Percentiles rank a stretch among this genome's conserved stretches.
Evolutionary conservation across 2,329 filamentous ascomycete genomes (phyloP).

Genomic region (Botrytis medusae): DNA sequence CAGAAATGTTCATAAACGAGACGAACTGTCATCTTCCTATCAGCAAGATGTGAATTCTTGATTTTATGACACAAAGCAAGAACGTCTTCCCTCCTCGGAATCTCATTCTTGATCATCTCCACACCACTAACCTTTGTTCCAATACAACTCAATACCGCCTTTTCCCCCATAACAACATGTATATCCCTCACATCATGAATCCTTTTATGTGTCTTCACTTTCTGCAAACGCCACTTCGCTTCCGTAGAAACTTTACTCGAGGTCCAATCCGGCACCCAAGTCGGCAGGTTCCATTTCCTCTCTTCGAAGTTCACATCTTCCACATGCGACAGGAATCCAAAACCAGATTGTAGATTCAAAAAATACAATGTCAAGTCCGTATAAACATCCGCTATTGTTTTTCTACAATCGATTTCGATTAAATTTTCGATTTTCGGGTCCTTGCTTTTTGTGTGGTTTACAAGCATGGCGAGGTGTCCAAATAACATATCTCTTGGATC

Average conservation of each 20-base stretch:
- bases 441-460: neutral
- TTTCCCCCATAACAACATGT: neutral
- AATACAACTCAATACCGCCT: neutral
- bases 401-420: neutral
- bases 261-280: constrained; percentile 3
- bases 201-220: too few relatives aligned
- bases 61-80: neutral
- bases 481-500: neutral
- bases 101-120: neutral
- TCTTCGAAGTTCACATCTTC: neutral
- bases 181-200: neutral
- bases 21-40: too few relatives aligned
- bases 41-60: too few relatives aligned
- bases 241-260: neutral
- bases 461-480: neutral
- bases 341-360: neutral
- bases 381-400: neutral
- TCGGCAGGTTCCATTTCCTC: neutral
- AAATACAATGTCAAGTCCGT: neutral
- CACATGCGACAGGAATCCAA: neutral
- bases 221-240: neutral
- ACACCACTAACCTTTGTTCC: neutral
- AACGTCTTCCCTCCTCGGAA: neutral
- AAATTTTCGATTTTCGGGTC: neutral
- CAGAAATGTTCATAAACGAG: neutral